A percentile compares a stretch with the other conserved stretches of the same genome.
phyloP scores from a whole-genome alignment of 257 asterid species.

The Thymus quinquecostatus region DNA sequence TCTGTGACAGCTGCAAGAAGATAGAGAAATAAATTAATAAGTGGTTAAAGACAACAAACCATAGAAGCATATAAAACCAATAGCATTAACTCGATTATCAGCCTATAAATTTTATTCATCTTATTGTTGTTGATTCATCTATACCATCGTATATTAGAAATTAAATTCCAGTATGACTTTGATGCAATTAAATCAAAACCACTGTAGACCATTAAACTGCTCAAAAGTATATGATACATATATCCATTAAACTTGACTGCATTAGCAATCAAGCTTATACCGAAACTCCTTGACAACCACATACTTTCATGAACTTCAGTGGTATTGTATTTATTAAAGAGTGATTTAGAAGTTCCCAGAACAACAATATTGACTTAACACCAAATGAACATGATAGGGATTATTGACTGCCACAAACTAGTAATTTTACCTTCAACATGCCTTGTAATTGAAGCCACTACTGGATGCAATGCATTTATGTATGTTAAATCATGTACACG shows the following conservation, averaged over 20 bases:
- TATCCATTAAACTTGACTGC: slow-evolving; percentile 6
- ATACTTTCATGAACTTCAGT: not conserved
- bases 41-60: slow-evolving; percentile 17
- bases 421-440: slow-evolving; percentile 9
- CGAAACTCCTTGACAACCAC: slow-evolving; percentile 7
- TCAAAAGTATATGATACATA: slow-evolving; percentile 5
- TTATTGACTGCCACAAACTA: slow-evolving; percentile 5
- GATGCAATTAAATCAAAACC: slow-evolving; percentile 22
- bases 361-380: slow-evolving; percentile 21
- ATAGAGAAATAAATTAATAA: slow-evolving; percentile 13
- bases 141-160: slow-evolving; percentile 22
- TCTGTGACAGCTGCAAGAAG: slow-evolving; percentile 87
- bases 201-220: slow-evolving; percentile 8
- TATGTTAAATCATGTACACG: slow-evolving; percentile 21
- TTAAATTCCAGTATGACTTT: slow-evolving; percentile 10
- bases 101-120: slow-evolving; percentile 18
- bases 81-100: slow-evolving; percentile 28
- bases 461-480: slow-evolving; percentile 21
- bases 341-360: slow-evolving; percentile 19
- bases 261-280: slow-evolving; percentile 16
- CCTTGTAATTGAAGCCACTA: slow-evolving; percentile 23
- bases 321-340: slow-evolving; percentile 4
- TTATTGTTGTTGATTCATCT: slow-evolving; percentile 26
- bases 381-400: slow-evolving; percentile 1
- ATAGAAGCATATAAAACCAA: slow-evolving; percentile 16